Conservation (phyloP, 768 basidiomycete species). For the Tricholoma hemisulphureum region DNA sequence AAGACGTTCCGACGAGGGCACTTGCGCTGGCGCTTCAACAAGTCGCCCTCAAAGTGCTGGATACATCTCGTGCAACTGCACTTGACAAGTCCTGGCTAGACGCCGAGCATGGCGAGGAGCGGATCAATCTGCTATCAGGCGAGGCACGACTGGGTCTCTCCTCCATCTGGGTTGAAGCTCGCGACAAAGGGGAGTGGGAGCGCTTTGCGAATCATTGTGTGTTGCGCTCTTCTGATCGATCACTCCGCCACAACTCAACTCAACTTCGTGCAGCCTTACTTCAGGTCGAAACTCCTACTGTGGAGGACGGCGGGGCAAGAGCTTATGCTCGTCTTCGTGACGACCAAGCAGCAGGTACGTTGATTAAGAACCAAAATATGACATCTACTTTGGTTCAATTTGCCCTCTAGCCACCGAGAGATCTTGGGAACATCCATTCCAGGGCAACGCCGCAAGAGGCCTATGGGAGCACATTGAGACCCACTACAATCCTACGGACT, state of each 20-base stretch:
- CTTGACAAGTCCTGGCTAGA: neutral
- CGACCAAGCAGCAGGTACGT: neutral
- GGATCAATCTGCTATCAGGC: neutral
- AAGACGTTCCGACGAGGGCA: neutral
- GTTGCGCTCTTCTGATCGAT: neutral
- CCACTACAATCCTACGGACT: neutral
- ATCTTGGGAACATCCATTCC: neutral
- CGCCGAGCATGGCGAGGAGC: neutral
- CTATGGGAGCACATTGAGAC: neutral
- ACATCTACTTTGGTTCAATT: neutral
- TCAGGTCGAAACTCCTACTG: neutral
- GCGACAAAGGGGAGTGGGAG: neutral
- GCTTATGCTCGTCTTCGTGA: neutral
- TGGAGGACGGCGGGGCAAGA: neutral
- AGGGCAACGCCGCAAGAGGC: neutral
- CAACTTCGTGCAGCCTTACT: neutral
- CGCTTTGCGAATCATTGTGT: neutral
- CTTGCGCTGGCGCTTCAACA: neutral
- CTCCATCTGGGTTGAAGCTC: neutral
- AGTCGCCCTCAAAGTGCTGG: neutral
- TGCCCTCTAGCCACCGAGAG: neutral
- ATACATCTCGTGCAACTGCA: neutral
- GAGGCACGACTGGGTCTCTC: neutral
- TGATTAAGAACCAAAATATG: neutral
- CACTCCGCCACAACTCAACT: neutral